phyloP scores from a whole-genome alignment of 768 basidiomycete genomes.

The Sporobolomyces roseus region DNA sequence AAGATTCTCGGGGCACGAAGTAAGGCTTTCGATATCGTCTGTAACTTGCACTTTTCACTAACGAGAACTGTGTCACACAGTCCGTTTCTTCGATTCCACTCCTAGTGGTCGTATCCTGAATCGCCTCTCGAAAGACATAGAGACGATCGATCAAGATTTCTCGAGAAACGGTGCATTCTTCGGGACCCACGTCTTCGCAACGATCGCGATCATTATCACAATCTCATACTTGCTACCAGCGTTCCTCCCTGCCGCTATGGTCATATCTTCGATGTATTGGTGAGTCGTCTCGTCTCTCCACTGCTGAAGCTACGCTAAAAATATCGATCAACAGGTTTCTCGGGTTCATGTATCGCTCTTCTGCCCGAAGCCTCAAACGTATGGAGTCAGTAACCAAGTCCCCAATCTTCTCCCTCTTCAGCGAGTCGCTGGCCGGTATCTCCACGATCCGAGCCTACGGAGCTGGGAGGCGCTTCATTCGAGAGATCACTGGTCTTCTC shows the following conservation, averaged over 20 bases:
- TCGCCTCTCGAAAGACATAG: slow-evolving; percentile 50
- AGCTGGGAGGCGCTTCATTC: slow-evolving; percentile 50
- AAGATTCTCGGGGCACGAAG: slow-evolving; percentile 48
- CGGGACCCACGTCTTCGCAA: slow-evolving; percentile 42
- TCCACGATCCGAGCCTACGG: slow-evolving; percentile 52
- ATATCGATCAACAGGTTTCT: slow-evolving; percentile 24
- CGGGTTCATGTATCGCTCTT: slow-evolving; percentile 50
- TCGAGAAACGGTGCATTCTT: slow-evolving; percentile 22
- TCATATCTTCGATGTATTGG: no score
- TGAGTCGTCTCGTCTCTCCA: no score
- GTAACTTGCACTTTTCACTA: no score
- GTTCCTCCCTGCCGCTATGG: slow-evolving; percentile 48
- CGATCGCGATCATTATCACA: slow-evolving; percentile 48
- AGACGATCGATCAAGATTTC: slow-evolving; percentile 49
- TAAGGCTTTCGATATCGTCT: no score
- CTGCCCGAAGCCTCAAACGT: slow-evolving; percentile 52
- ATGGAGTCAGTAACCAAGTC: slow-evolving; percentile 48
- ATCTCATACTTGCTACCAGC: slow-evolving; percentile 48
- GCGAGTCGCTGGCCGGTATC: slow-evolving; percentile 50
- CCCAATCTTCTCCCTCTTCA: slow-evolving; percentile 51
- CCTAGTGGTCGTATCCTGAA: slow-evolving; percentile 51
- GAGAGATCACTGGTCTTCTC: slow-evolving; percentile 47
- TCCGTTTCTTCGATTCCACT: slow-evolving; percentile 43
- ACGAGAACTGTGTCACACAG: no score
- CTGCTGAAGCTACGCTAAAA: no score